phyloP scores from a whole-genome alignment of 371 early-diverging fungal genomes.

The Synchytrium microbalum region DNA sequence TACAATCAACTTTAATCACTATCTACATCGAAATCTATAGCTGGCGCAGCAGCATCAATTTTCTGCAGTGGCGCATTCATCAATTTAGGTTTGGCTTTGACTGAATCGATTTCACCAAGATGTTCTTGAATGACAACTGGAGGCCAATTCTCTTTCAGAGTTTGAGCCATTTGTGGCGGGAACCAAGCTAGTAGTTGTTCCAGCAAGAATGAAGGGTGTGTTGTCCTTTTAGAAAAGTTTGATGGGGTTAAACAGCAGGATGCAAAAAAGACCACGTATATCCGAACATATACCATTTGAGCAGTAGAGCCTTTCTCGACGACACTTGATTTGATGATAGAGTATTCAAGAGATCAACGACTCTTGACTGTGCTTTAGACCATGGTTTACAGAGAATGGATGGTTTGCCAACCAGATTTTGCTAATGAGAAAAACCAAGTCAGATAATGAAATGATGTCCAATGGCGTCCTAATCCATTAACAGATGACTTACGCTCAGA shows the following conservation, averaged over 20 bases:
- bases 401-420: constrained; percentile 30
- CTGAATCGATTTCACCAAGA: not conserved
- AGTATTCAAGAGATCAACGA: constrained; percentile 19
- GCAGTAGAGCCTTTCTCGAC: constrained; percentile 15
- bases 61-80: no score
- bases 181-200: not conserved
- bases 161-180: not conserved
- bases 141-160: not conserved
- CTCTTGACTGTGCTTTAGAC: constrained; percentile 31
- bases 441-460: not conserved
- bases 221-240: not conserved
- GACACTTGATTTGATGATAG: constrained; percentile 16
- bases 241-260: no score
- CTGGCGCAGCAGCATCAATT: no score
- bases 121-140: not conserved
- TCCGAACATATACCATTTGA: constrained; percentile 36
- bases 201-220: not conserved
- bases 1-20: no score
- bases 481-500: constrained; percentile 10
- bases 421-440: constrained; percentile 14
- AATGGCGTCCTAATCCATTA: constrained; percentile 9
- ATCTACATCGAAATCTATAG: no score
- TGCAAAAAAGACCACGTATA: no score
- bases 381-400: constrained; percentile 36
- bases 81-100: not conserved